phyloP scores from a whole-genome alignment of 441 rosid genomes.

The Isatis lusitanica region DNA sequence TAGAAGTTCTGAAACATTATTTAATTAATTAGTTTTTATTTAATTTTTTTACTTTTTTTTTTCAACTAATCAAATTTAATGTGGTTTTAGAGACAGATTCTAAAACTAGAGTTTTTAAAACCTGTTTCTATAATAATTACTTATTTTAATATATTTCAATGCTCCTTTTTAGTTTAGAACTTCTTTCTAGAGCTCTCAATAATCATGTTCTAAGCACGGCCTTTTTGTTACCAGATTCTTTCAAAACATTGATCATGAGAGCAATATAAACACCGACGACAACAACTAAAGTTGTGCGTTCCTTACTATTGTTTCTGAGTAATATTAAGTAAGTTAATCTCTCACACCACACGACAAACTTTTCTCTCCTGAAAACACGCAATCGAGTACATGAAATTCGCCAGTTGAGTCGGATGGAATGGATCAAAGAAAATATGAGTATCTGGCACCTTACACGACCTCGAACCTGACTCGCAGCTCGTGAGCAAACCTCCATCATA shows the following conservation, averaged over 20 bases:
- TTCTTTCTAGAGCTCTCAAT: too few species aligned
- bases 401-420: constrained; percentile 24
- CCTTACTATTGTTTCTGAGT: neutral
- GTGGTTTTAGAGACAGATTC: too few species aligned
- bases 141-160: too few species aligned
- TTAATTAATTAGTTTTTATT: too few species aligned
- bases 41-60: too few species aligned
- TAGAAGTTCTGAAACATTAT: too few species aligned
- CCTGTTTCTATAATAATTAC: too few species aligned
- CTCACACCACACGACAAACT: constrained; percentile 5
- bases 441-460: constrained; percentile 1
- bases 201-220: too few species aligned
- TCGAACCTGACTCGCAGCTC: neutral
- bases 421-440: constrained; percentile 25
- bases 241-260: neutral
- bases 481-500: constrained; percentile 18
- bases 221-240: neutral
- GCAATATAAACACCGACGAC: neutral
- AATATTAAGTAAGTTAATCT: neutral
- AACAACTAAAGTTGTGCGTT: neutral
- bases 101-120: too few species aligned
- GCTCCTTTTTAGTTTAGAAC: too few species aligned
- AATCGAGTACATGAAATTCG: constrained; percentile 12
- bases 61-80: too few species aligned
- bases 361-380: constrained; percentile 20